Evolutionary conservation across 345 rosid species (phyloP), one percentile per base, ranked within the genome.

Genomic region (Gossypium anomalum): DNA sequence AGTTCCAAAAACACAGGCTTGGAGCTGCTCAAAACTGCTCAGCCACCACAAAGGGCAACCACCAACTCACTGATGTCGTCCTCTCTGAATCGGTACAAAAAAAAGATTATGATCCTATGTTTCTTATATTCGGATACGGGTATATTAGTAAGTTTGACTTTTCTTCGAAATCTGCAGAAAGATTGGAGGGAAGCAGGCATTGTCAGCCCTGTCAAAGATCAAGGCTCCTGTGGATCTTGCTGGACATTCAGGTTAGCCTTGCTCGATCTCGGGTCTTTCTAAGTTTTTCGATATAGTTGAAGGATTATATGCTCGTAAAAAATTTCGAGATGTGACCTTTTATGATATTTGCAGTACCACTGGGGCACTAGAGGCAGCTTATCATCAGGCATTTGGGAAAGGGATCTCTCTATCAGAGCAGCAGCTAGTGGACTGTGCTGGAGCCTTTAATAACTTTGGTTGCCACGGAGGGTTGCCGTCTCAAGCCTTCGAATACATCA

Each of bases 21-120:
- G 99, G 98, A 80, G 98, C 96, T 81, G 91, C 99, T 48, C 99
- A 95, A 59, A 93, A 91, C 85, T 95, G 99, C 86, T 95, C 99
- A 58, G 99, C 99, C 59, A 93, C 99, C 17, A 34, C 73, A 41
- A 88, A 83, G 77, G 99, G 98, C 71, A 93, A 75, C 72, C 93
- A 93, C 90, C 88, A 82, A 82, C 88, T 95, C 75, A 87, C 92
- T 5, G 77, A 81, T 74, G 88, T 20, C 23, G 75, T 73, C 67
- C 89, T 90, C 67, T 97, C 99, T 0, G 84, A 84, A 74, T 76
- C 78, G 66, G 97, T 92, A 69, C n/a, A 17, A 17, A 9, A 69
- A 27, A 14, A 69, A 27, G 17, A 68, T 65, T 65, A 2, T 51
- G 7, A 14, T 51, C 55, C 9, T 15, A 14, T 51, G 1, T 51